Evolutionary conservation across 352 stramenopile genomes (phyloP).

Genomic region (Blastocystis sp.): DNA sequence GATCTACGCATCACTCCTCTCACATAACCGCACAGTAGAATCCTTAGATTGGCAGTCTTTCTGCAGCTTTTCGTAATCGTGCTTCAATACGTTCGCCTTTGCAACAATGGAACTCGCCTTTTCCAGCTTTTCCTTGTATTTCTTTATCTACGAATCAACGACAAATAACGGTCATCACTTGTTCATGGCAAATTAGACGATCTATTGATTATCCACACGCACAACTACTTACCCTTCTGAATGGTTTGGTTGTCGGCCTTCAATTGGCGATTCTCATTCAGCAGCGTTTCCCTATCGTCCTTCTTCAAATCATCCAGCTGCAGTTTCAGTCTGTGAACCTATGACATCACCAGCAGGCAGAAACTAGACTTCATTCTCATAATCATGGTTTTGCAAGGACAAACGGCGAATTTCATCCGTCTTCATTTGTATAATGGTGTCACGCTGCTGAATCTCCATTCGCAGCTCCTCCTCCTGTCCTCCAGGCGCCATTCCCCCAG

Average conservation of each 20-base stretch:
- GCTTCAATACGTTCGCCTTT: slow-evolving; percentile 51
- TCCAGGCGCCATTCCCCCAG: no score
- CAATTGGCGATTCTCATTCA: slow-evolving; percentile 46
- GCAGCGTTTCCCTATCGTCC: neutral
- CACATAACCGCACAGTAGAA: no score
- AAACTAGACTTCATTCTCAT: slow-evolving; percentile 10
- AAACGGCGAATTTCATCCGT: slow-evolving; percentile 35
- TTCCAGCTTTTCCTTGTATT: slow-evolving; percentile 55
- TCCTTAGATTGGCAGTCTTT: neutral
- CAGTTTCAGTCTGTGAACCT: neutral
- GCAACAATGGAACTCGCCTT: slow-evolving; percentile 40
- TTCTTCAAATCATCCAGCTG: neutral
- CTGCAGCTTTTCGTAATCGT: slow-evolving; percentile 60
- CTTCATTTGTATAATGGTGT: slow-evolving; percentile 5
- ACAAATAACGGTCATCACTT: neutral
- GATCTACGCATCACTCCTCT: neutral
- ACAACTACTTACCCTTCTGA: slow-evolving; percentile 40
- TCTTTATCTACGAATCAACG: slow-evolving; percentile 30
- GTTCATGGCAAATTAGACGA: slow-evolving; percentile 34
- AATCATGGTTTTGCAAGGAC: slow-evolving; percentile 42
- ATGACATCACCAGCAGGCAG: neutral
- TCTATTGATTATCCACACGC: slow-evolving; percentile 6
- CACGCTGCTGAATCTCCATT: slow-evolving; percentile 24
- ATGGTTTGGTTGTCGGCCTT: slow-evolving; percentile 20
- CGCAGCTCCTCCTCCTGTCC: neutral